Evolutionary conservation across 495 filamentous ascomycete genomes (phyloP).

Genomic region (Podospora pseudocomata): DNA sequence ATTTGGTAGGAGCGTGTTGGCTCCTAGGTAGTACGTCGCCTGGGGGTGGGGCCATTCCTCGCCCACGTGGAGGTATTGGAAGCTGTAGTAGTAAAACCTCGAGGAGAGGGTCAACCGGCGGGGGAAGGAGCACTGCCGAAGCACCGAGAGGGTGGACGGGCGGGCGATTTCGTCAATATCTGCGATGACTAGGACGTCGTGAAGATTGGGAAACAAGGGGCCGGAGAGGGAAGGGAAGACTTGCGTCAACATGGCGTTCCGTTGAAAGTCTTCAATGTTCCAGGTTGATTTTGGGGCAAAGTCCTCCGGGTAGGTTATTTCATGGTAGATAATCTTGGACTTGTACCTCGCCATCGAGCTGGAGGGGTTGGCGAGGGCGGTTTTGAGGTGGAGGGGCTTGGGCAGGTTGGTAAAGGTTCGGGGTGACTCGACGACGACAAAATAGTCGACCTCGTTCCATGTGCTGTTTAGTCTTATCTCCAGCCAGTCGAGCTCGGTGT

Average conservation of each 20-base stretch:
- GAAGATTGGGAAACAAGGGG: slow-evolving; percentile 11
- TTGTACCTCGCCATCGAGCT: slow-evolving; percentile 45
- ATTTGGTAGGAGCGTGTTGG: slow-evolving; percentile 45
- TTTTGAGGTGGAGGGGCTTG: slow-evolving; percentile 46
- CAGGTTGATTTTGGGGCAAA: slow-evolving; percentile 38
- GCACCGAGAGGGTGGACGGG: slow-evolving; percentile 40
- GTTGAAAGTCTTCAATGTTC: slow-evolving; percentile 51
- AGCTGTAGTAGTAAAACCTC: slow-evolving; percentile 55
- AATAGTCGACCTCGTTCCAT: slow-evolving; percentile 52
- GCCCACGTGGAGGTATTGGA: slow-evolving; percentile 53
- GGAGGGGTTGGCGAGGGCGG: slow-evolving; percentile 40
- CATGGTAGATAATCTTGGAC: slow-evolving; percentile 54
- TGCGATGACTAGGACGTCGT: slow-evolving; percentile 46
- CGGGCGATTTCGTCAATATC: slow-evolving; percentile 55
- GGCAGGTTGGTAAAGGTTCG: slow-evolving; percentile 48
- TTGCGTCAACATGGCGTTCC: slow-evolving; percentile 49
- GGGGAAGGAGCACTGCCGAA: slow-evolving; percentile 50
- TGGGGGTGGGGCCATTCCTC: slow-evolving; percentile 54
- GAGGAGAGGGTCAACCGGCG: slow-evolving; percentile 50
- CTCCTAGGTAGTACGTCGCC: slow-evolving; percentile 51
- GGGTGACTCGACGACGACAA: slow-evolving; percentile 51
- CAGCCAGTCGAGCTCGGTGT: slow-evolving; percentile 55
- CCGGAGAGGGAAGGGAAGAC: slow-evolving; percentile 44
- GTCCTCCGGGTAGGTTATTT: slow-evolving; percentile 41
- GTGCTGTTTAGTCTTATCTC: slow-evolving; percentile 55